Evolutionary conservation across 495 filamentous ascomycete genomes (phyloP).

Genomic region (Aspergillus egyptiacus): DNA sequence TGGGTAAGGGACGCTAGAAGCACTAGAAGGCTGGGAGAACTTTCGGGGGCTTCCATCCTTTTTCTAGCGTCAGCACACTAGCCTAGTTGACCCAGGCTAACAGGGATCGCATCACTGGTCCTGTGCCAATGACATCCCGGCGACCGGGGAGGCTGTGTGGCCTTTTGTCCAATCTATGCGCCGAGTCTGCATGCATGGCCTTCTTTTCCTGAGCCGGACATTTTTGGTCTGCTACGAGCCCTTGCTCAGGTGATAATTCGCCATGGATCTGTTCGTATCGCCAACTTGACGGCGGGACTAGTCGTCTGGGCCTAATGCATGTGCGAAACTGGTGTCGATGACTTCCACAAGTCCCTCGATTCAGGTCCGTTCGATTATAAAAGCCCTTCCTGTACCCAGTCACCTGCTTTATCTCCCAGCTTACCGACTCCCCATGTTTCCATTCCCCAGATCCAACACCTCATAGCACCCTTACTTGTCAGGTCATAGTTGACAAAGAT

Average conservation of each 20-base stretch:
- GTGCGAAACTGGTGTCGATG: conserved; percentile 15
- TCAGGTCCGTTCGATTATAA: neutral
- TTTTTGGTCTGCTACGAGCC: conserved; percentile 3
- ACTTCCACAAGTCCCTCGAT: conserved; percentile 12
- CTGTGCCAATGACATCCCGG: conserved; percentile 10
- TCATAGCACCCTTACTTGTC: neutral
- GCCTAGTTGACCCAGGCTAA: conserved; percentile 4
- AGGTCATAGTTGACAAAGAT: conserved; percentile 10
- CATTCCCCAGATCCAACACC: conserved; percentile 8
- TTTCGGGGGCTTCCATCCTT: conserved; percentile 17
- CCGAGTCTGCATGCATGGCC: conserved; percentile 12
- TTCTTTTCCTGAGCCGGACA: conserved; percentile 3
- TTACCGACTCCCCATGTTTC: conserved; percentile 4
- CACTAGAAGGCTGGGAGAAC: conserved; percentile 21
- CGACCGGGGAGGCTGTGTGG: conserved; percentile 18
- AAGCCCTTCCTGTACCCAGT: conserved; percentile 2
- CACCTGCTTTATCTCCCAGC: conserved; percentile 6
- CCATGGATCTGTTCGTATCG: conserved; percentile 20
- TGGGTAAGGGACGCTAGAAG: conserved; percentile 1
- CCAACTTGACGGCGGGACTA: conserved; percentile 6
- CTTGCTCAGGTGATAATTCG: conserved; percentile 23
- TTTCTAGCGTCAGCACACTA: conserved; percentile 20
- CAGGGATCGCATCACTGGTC: conserved; percentile 11
- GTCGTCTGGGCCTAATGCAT: conserved; percentile 16
- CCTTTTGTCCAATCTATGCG: conserved; percentile 13